A percentile compares a stretch with the other conserved stretches of the same genome.
Evolutionary conservation across 2,329 filamentous ascomycete genomes (phyloP).

Genomic region (Fusarium protoensiforme): DNA sequence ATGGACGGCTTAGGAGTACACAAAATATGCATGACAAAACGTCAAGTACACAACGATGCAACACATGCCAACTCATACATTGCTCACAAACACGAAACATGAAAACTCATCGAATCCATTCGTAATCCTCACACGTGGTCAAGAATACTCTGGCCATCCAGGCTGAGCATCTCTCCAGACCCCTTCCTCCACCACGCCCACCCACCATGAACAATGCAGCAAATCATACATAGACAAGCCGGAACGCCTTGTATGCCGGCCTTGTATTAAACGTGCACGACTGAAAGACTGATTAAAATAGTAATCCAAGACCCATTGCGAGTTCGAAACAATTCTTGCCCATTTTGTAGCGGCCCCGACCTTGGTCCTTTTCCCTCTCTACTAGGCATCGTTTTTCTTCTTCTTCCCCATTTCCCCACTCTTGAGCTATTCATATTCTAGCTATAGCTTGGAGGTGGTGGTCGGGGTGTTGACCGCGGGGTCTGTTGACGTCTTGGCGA

Average conservation of each 20-base stretch:
- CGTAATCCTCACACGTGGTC: neutral
- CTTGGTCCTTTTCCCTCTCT: constrained; percentile 5
- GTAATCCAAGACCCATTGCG: constrained; percentile 31
- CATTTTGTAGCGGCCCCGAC: constrained; percentile 19
- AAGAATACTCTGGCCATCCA: neutral
- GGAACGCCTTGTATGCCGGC: constrained; percentile 41
- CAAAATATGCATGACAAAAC: neutral
- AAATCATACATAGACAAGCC: constrained; percentile 33
- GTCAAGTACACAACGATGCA: neutral
- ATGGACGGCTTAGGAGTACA: neutral
- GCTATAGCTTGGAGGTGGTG: constrained; percentile 30
- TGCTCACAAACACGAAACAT: neutral
- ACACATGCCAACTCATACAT: neutral
- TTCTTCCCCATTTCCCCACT: neutral
- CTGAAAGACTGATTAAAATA: constrained; percentile 38
- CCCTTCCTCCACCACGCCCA: neutral
- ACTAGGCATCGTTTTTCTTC: constrained; percentile 8
- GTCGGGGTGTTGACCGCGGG: constrained; percentile 38
- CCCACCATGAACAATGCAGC: neutral
- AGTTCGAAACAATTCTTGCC: constrained; percentile 20
- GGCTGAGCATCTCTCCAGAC: neutral
- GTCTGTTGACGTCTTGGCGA: constrained; percentile 41
- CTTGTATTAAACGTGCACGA: constrained; percentile 38
- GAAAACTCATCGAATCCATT: neutral
- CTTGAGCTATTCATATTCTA: neutral